Conservation (phyloP, 192 early-diverging fungal species). For the Funneliformis mosseae region DNA sequence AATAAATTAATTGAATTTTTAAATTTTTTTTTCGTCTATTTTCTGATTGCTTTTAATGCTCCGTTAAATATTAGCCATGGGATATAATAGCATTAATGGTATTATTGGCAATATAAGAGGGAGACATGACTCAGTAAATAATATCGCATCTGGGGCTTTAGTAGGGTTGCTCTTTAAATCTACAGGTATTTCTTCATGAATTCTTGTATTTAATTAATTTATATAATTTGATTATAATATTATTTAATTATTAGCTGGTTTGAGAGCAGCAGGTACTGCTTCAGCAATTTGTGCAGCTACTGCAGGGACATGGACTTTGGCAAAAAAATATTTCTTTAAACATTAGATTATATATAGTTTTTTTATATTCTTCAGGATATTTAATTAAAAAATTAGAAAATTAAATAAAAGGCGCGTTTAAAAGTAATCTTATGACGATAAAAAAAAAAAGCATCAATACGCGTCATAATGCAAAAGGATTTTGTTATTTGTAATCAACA, state of each 20-base stretch:
- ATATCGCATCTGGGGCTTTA: constrained; percentile 70
- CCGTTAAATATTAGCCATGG: constrained; percentile 60
- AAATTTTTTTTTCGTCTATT: not conserved
- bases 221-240: not conserved
- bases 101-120: constrained; percentile 65
- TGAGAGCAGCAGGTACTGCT: constrained; percentile 55
- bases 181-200: constrained; percentile 45
- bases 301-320: constrained; percentile 59
- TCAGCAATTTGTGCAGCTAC: constrained; percentile 58
- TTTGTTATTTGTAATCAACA: no score
- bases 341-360: no score
- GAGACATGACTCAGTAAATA: constrained; percentile 66
- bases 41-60: not conserved
- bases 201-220: not conserved
- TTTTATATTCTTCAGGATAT: no score
- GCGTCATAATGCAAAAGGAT: no score
- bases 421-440: no score
- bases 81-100: constrained; percentile 78
- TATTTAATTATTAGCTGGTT: constrained; percentile 53
- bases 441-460: no score
- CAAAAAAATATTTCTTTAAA: constrained; percentile 40
- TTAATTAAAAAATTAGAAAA: no score
- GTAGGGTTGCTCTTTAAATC: constrained; percentile 80
- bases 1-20: not conserved
- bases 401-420: no score